Evolutionary conservation across 2,329 filamentous ascomycete species (phyloP), one percentile per base, ranked within the genome.

Genomic region (Apiospora sp.): DNA sequence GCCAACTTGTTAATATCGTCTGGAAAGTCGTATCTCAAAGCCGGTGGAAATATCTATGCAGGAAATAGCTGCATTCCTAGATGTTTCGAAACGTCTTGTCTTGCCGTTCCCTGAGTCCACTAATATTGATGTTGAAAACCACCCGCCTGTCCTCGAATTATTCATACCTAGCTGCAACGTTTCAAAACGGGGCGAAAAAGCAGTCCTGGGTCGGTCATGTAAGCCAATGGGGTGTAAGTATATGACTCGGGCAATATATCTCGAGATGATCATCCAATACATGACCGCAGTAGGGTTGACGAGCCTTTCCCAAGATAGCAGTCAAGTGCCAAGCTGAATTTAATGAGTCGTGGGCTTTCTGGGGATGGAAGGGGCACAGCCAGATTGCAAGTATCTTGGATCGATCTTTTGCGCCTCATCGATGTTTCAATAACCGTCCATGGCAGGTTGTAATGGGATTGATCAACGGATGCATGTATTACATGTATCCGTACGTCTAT

Each of bases 261-360:
- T 64, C 30, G 34, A 22, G 58, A 41, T 64, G 58, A 41, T 37
- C 58, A n/a, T 41, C 58, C 34, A 24, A 61, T 61, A 22, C 54
- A 19, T 19, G 24, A 8, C 27, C 5, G 54, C 10, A 61, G 14
- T 34, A 61, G 27, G 27, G 12, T 34, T 34, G 54, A n/a, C 34
- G 58, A 64, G 58, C 58, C 58, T 64, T 64, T 64, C 58, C 58
- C 37, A 6, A 13, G 19, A 34, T 64, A 41, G 54, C 22, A 34
- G 14, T 61, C 49, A 37, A 34, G 34, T 64, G 58, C 22, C 58
- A 41, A 14, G 58, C 19, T 41, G 30, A 6, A n/a, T 5, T 64
- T 13, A 12, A n/a, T 8, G 58, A 64, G 58, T 64, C 58, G 27
- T 34, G 16, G 30, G 4, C 37, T 37, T 34, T 61, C 24, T 58